Base-by-base conservation (phyloP, 129 eudicot species). In the Lonicera japonica region DNA sequence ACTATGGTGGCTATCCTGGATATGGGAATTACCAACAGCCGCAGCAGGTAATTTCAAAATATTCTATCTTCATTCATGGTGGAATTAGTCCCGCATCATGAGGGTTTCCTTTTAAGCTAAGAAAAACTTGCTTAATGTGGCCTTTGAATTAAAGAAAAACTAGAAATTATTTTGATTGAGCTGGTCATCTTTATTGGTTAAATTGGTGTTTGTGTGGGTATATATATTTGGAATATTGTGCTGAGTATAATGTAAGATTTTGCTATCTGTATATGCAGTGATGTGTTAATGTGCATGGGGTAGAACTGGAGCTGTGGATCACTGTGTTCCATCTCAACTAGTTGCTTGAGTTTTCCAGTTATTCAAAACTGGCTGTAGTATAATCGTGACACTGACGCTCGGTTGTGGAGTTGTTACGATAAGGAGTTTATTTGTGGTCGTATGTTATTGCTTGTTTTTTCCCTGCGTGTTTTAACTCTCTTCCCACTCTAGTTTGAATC, bases 1-100 rank as follows among this genome's bases (percentile, higher is more conserved):
- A 92, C 68, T 92, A 92, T 63, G 96, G 91, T 46, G 82, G 73
- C 34, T 92, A 87, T 66, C 83, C 88, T 7, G 96, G 89, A 21
- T 92, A 88, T 70, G 82, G 79, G 12, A 88, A 83, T 51, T 92
- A 85, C 68, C 99, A 85, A 65, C 99, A 80, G 67, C 85, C 91
- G 45, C 99, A 80, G 56, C 96, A 92, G 96, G 97, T 90, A 73
- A 48, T 29, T 29, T 29, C 36, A 29, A 29, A 29, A 1, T 29
- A 29, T 29, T 29, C 36, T 29, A 1, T 29, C 36, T 29, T 3
- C 50, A 10, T 43, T 58, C 85, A 92, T 69, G 96, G 98, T 43
- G 50, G 16, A 41, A 87, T 87, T 64, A 51, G 84, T 1, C 50
- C 13, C 13, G 8, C 50, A 43, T 1, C 1, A 43, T 2, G 1